phyloP scores from a whole-genome alignment of 768 basidiomycete genomes.

The Naganishia kalamii region DNA sequence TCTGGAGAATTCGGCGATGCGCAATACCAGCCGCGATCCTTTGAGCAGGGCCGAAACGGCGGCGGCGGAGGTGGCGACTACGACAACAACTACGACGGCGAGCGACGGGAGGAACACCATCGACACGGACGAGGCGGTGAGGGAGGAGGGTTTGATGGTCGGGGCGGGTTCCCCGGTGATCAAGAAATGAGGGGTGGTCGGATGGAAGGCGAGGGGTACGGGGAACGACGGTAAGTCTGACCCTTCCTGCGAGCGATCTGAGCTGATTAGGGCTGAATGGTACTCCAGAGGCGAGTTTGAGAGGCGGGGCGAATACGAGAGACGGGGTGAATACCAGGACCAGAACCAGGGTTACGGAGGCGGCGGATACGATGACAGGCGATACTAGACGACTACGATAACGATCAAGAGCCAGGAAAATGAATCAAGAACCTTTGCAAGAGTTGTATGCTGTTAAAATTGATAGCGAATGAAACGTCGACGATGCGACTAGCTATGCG shows the following conservation, averaged over 20 bases:
- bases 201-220: constrained; percentile 2
- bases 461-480: no score
- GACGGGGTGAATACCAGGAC: not conserved
- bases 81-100: not conserved
- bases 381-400: not conserved
- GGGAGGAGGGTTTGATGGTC: not conserved
- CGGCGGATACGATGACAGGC: not conserved
- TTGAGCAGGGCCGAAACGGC: constrained; percentile 1
- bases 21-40: not conserved
- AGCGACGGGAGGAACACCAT: not conserved
- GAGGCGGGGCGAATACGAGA: not conserved
- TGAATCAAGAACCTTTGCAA: no score
- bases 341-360: not conserved
- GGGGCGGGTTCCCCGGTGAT: constrained; percentile 3
- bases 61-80: not conserved
- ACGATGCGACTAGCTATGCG: no score
- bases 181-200: not conserved
- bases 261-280: no score
- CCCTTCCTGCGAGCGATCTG: no score
- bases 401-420: not conserved
- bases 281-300: not conserved
- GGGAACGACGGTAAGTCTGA: not conserved
- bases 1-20: constrained; percentile 16
- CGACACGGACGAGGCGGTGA: not conserved
- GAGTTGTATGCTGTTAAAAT: not conserved